Base-by-base conservation (phyloP, 495 filamentous ascomycete genomes). In the Aspergillus leporis region DNA sequence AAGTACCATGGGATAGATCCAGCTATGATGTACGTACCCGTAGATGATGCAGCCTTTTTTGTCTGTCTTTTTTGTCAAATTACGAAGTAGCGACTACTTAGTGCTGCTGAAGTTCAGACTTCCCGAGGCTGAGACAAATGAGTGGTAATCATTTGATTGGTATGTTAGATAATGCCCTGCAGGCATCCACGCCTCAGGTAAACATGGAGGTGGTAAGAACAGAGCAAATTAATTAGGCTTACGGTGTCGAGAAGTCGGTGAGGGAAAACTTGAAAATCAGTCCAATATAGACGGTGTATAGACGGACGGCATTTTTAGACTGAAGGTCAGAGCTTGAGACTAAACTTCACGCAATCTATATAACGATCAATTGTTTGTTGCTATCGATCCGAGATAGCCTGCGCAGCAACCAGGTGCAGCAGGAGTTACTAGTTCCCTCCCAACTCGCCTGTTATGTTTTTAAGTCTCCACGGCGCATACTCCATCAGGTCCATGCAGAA, bases 401-500 rank as follows among this genome's bases (percentile, higher is more conserved):
- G 52, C 54, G 60, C 61, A 58, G 60, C 54, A 63, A 58, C 57
- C 63, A 62, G 21, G 41, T 19, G 16, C 41, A 51, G 58, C 53
- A 61, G 59, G 47, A 56, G 57, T 47, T 59, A 53, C 53, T n/a
- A n/a, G n/a, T n/a, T n/a, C n/a, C n/a, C n/a, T n/a, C n/a, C 58
- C 64, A 61, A 60, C 58, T 60, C 53, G 63, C 60, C 48, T 55
- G 55, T 57, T 62, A 56, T 55, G 45, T 48, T 58, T 21, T 12
- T 22, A 53, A 53, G 38, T 31, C 54, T 57, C 61, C 30, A 56
- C 49, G 51, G 55, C 23, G 40, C 54, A 53, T 31, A 58, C 55
- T 61, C 60, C 60, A 52, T 59, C 48, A 53, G 53, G 52, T 28
- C 59, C 59, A 67, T 67, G 65, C 65, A 67, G 65, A 67, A 67